Evolutionary conservation across 768 basidiomycete species (phyloP).

Genomic region (Tylopilus plumbeoviolaceoides): DNA sequence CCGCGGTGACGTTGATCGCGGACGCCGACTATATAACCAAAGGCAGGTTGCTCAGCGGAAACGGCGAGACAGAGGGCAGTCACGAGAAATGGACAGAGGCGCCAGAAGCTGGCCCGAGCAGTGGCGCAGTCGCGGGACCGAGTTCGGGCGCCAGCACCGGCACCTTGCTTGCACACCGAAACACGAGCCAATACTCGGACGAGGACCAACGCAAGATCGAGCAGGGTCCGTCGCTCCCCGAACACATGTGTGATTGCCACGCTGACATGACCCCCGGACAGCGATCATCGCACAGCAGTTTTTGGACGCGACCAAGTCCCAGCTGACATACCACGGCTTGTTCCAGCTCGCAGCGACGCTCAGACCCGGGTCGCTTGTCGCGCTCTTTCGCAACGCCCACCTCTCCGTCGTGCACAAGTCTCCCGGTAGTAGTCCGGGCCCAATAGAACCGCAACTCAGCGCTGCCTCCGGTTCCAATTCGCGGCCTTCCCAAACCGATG

Average conservation of each 20-base stretch:
- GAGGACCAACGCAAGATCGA: constrained; percentile 62
- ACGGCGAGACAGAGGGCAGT: neutral
- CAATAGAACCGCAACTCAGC: neutral
- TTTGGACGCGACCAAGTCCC: constrained; percentile 68
- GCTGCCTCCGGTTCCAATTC: neutral
- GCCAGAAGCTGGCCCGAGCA: neutral
- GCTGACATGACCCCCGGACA: constrained; percentile 22
- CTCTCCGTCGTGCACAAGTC: constrained; percentile 81
- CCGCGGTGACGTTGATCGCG: constrained; percentile 67
- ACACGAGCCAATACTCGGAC: constrained; percentile 37
- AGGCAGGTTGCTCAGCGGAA: constrained; percentile 46
- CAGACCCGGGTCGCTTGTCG: constrained; percentile 57
- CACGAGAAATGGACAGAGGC: neutral
- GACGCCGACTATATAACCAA: constrained; percentile 74
- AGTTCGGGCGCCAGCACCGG: constrained; percentile 7
- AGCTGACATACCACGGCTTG: constrained; percentile 84
- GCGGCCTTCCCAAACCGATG: too few species aligned
- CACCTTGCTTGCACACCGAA: neutral
- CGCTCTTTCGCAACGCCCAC: constrained; percentile 88
- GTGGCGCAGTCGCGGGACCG: neutral
- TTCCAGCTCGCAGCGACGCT: constrained; percentile 63
- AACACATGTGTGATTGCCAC: neutral
- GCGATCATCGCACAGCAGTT: constrained; percentile 67
- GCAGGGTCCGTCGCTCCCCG: constrained; percentile 49
- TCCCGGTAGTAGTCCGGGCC: neutral